These are phyloP conservation scores for Pseudoscleropodium purum DNA, from an alignment of 225 moss, liverwort and hornwort genomes.

Conservation along the genomic window DNA sequence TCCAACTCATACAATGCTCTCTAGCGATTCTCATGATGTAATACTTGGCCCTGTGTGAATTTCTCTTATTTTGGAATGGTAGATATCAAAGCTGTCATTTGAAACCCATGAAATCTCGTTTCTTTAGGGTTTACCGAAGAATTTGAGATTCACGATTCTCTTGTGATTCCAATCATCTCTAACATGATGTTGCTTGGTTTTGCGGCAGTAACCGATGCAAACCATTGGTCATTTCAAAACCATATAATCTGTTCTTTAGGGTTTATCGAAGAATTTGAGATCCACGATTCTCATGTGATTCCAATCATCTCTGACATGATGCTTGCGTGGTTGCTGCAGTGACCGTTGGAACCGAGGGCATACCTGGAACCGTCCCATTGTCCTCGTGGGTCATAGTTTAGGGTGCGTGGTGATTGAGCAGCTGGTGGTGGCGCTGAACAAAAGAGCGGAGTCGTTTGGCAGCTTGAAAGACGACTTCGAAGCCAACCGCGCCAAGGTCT, in stretches of 20 bases:
- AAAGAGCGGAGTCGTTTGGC: background rate
- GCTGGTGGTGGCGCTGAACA: constrained; percentile 19
- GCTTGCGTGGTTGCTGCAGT: background rate
- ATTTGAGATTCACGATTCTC: background rate
- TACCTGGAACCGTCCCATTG: constrained; percentile 20
- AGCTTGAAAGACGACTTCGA: background rate
- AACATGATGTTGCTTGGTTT: background rate
- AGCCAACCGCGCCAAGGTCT: background rate
- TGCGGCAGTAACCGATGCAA: constrained; percentile 14
- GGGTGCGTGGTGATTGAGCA: constrained; percentile 28
- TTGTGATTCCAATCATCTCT: background rate
- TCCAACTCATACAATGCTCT: background rate
- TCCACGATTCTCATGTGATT: background rate
- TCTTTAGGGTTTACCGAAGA: background rate
- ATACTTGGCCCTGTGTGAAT: background rate
- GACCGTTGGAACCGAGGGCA: constrained; percentile 11
- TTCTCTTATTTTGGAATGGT: background rate
- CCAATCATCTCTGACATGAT: background rate
- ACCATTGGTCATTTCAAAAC: too few species aligned
- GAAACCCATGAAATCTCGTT: background rate
- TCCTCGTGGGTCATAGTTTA: constrained; percentile 38
- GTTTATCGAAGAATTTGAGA: background rate
- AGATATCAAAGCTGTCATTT: background rate
- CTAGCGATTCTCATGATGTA: background rate
- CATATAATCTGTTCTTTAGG: too few species aligned